Percentiles rank a stretch among this genome's conserved stretches.
phyloP scores from a whole-genome alignment of 169 alveolate genomes.

The Babesia bovis region DNA sequence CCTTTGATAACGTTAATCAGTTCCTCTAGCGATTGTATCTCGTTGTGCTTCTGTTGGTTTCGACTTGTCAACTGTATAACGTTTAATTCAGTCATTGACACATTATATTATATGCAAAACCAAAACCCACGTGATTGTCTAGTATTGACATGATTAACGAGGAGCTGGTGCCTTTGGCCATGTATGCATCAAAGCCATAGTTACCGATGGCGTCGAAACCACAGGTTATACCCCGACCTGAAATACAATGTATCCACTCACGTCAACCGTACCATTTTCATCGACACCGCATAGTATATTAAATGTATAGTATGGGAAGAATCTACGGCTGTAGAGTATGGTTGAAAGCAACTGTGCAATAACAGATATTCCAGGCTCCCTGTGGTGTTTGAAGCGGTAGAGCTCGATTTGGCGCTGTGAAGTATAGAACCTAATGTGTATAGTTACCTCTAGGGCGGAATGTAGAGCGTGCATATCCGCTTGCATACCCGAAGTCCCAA shows the following conservation, averaged over 20 bases:
- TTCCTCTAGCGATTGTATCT: slow-evolving; percentile 68
- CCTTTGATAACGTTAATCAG: slow-evolving; percentile 87
- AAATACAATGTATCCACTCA: neutral
- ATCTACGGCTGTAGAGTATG: slow-evolving; percentile 89
- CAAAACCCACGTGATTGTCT: slow-evolving; percentile 79
- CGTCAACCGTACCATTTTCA: slow-evolving; percentile 69
- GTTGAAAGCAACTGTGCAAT: slow-evolving; percentile 88
- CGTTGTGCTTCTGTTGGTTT: slow-evolving; percentile 46
- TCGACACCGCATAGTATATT: slow-evolving; percentile 87
- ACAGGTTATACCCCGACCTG: slow-evolving; percentile 83
- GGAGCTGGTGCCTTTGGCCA: slow-evolving; percentile 90
- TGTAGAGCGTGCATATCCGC: slow-evolving; percentile 90
- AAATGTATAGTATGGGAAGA: slow-evolving; percentile 93
- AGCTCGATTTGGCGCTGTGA: slow-evolving; percentile 83
- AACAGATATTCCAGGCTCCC: slow-evolving; percentile 85
- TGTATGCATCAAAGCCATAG: slow-evolving; percentile 82
- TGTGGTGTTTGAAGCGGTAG: slow-evolving; percentile 80
- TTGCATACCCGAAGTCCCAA: slow-evolving; percentile 92
- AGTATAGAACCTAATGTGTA: neutral
- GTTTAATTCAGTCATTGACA: neutral
- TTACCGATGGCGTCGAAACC: slow-evolving; percentile 93
- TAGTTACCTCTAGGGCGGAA: slow-evolving; percentile 71
- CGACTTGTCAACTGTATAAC: slow-evolving; percentile 73
- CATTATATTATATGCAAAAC: neutral
- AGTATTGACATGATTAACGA: slow-evolving; percentile 86